Evolutionary conservation across 148 eudicot species (phyloP).

Genomic region (Rhododendron mucronatum): DNA sequence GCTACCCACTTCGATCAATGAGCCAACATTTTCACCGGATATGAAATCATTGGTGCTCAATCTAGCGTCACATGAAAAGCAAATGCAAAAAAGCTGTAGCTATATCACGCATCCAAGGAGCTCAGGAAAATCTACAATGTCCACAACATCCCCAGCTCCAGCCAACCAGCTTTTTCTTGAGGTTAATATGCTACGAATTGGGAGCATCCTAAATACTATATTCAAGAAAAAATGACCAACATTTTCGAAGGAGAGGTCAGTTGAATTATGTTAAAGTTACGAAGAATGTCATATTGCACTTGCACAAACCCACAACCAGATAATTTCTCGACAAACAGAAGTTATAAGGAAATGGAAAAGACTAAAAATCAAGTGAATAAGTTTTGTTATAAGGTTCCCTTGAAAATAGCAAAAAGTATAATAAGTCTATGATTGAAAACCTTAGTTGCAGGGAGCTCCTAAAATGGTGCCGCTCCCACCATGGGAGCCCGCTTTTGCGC

Average conservation of each 20-base stretch:
- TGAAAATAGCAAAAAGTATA: background rate
- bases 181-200: slow-evolving; percentile 29
- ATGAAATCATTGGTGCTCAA: background rate
- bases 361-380: slow-evolving; percentile 6
- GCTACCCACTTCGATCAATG: background rate
- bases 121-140: slow-evolving; percentile 13
- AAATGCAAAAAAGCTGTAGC: slow-evolving; percentile 13
- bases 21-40: background rate
- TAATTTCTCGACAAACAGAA: background rate
- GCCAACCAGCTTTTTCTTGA: slow-evolving; percentile 28
- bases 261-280: background rate
- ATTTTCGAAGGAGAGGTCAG: background rate
- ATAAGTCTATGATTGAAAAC: background rate
- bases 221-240: slow-evolving; percentile 1
- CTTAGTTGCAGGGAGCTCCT: too few relatives aligned
- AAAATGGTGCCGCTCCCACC: too few relatives aligned
- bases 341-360: background rate
- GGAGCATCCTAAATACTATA: slow-evolving; percentile 33
- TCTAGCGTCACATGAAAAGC: slow-evolving; percentile 2
- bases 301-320: background rate
- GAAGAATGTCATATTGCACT: background rate
- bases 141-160: slow-evolving; percentile 32
- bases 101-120: slow-evolving; percentile 15
- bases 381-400: background rate
- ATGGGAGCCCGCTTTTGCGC: too few relatives aligned